phyloP scores from a whole-genome alignment of 495 filamentous ascomycete species.

The Trichoderma gamsii region DNA sequence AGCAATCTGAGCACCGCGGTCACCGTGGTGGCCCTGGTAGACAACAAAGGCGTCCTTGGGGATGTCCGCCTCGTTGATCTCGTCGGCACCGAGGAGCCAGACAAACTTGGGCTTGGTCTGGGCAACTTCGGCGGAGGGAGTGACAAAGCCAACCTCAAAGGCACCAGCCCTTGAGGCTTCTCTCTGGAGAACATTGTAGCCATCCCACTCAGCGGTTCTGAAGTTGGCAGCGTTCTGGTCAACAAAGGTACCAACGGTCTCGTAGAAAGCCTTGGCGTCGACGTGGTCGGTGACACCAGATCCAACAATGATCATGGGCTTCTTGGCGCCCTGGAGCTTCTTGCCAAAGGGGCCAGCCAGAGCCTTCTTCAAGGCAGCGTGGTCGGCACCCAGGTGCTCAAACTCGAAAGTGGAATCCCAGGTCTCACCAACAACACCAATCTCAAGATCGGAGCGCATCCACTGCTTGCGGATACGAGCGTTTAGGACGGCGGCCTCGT shows the following conservation, averaged over 20 bases:
- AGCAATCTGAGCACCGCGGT: conserved; percentile 83
- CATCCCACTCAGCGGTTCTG: conserved; percentile 86
- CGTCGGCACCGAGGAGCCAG: conserved; percentile 95
- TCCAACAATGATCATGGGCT: conserved; percentile 92
- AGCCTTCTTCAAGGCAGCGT: conserved; percentile 70
- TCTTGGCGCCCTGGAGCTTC: conserved; percentile 79
- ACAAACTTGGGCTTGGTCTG: conserved; percentile 84
- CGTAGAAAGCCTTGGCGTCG: conserved; percentile 88
- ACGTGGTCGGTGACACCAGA: conserved; percentile 81
- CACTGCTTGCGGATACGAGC: conserved; percentile 97
- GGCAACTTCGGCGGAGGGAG: conserved; percentile 69
- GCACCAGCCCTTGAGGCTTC: conserved; percentile 86
- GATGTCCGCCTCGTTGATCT: conserved; percentile 70
- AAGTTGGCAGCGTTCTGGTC: conserved; percentile 89
- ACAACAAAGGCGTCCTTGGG: conserved; percentile 93
- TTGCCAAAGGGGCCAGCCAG: conserved; percentile 85
- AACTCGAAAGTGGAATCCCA: conserved; percentile 93
- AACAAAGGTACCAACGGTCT: conserved; percentile 79
- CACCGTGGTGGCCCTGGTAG: conserved; percentile 97
- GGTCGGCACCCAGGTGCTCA: conserved; percentile 75
- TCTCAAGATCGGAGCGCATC: conserved; percentile 87
- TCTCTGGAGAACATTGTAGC: conserved; percentile 92
- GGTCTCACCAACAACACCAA: conserved; percentile 84
- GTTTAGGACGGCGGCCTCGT: conserved; percentile 91
- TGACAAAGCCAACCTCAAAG: conserved; percentile 90